phyloP scores from a whole-genome alignment of 805 yeast genomes.

The Ogataea glucozyma region DNA sequence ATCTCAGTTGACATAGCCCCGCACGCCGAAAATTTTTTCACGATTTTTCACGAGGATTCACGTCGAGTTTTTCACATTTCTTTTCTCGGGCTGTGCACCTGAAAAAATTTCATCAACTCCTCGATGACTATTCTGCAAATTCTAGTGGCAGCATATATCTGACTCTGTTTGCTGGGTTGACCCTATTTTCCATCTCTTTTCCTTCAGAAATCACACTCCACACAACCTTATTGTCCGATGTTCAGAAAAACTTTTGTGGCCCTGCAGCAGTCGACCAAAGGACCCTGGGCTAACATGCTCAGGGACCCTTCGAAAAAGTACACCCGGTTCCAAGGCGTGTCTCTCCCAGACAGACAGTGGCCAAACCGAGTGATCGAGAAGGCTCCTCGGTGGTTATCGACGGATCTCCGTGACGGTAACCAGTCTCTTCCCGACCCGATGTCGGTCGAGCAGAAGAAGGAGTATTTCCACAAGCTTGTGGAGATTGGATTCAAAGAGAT shows the following conservation, averaged over 20 bases:
- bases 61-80: slow-evolving; percentile 12
- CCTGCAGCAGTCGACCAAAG: slow-evolving; percentile 31
- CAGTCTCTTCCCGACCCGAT: slow-evolving; percentile 83
- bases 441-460: slow-evolving; percentile 73
- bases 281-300: slow-evolving; percentile 52
- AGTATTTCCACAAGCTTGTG: slow-evolving; percentile 68
- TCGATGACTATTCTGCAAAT: slow-evolving; percentile 3
- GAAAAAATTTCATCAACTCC: not conserved
- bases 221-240: no score
- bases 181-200: no score
- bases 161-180: no score
- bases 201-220: no score
- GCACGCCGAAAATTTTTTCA: slow-evolving; percentile 2
- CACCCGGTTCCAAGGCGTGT: slow-evolving; percentile 53
- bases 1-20: no score
- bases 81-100: not conserved
- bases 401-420: slow-evolving; percentile 80
- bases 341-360: slow-evolving; percentile 68
- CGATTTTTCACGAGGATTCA: slow-evolving; percentile 5
- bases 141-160: not conserved
- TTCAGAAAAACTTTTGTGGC: slow-evolving; percentile 31
- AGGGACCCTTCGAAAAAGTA: slow-evolving; percentile 69
- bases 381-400: slow-evolving; percentile 80
- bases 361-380: slow-evolving; percentile 64
- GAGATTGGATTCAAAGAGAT: slow-evolving; percentile 80